Evolutionary conservation across 2,329 filamentous ascomycete species (phyloP).

Genomic region (Macrophomina tecta): DNA sequence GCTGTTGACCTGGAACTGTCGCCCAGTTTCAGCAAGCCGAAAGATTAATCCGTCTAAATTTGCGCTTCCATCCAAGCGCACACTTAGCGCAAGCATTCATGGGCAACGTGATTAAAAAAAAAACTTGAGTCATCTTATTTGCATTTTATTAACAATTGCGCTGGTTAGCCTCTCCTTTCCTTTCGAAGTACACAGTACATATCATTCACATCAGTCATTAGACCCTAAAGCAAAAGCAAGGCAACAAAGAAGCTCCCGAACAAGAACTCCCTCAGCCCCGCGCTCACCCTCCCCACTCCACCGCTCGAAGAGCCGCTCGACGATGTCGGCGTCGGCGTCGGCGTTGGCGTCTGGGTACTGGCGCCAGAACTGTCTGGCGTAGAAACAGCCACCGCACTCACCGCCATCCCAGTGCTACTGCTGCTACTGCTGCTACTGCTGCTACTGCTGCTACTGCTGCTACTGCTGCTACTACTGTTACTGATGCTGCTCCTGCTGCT

Average conservation of each 20-base stretch:
- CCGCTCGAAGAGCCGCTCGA: background rate
- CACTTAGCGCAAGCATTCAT: too few relatives aligned
- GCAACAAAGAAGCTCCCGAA: conserved; percentile 2
- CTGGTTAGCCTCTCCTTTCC: background rate
- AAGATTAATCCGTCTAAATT: too few relatives aligned
- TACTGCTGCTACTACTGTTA: background rate
- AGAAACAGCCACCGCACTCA: background rate
- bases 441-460: background rate
- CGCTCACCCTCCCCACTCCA: background rate
- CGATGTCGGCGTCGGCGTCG: conserved; percentile 2
- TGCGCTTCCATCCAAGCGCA: too few relatives aligned
- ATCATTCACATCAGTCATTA: too few relatives aligned
- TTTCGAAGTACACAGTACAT: background rate
- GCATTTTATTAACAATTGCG: too few relatives aligned
- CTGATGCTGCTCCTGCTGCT: background rate
- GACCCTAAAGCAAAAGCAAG: background rate
- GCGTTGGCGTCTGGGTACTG: background rate
- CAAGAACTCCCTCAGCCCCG: background rate
- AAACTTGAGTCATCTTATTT: too few relatives aligned
- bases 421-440: background rate
- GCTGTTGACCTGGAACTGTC: background rate
- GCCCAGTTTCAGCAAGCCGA: background rate
- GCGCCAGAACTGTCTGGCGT: background rate
- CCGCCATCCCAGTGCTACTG: background rate
- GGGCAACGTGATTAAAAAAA: too few relatives aligned